Evolutionary conservation across 495 filamentous ascomycete genomes (phyloP).

Genomic region (Parmelia sp.): DNA sequence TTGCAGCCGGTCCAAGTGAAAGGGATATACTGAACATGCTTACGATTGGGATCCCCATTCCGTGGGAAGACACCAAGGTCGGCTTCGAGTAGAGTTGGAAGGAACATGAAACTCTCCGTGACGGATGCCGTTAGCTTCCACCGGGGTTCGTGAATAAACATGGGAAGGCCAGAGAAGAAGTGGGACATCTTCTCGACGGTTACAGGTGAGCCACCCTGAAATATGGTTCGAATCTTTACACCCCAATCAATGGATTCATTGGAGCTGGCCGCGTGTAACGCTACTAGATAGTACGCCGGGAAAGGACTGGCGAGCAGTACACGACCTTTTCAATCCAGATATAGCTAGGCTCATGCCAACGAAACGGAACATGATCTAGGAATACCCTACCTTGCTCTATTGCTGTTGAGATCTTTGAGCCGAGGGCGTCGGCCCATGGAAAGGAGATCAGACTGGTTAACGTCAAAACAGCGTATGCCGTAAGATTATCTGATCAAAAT

Average conservation of each 20-base stretch:
- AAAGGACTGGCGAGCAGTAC: constrained; percentile 31
- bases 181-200: constrained; percentile 4
- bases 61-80: constrained; percentile 29
- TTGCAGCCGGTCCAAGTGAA: constrained; percentile 14
- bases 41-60: constrained; percentile 27
- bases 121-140: constrained; percentile 30
- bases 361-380: constrained; percentile 3
- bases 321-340: constrained; percentile 42
- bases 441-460: constrained; percentile 20
- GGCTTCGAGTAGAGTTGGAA: constrained; percentile 20
- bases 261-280: constrained; percentile 18
- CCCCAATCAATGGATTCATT: background rate
- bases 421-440: constrained; percentile 17
- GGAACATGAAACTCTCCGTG: constrained; percentile 27
- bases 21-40: constrained; percentile 40
- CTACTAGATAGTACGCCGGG: constrained; percentile 33
- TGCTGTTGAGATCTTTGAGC: constrained; percentile 18
- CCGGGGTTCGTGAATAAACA: constrained; percentile 23
- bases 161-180: constrained; percentile 26
- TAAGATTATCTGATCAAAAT: constrained; percentile 5
- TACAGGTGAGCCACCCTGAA: background rate
- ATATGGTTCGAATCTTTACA: background rate
- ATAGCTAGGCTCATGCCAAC: constrained; percentile 14
- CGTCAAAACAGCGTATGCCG: constrained; percentile 28
- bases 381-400: constrained; percentile 22